Base-by-base conservation (phyloP, 192 early-diverging fungal species). In the Umbelopsis isabellina region DNA sequence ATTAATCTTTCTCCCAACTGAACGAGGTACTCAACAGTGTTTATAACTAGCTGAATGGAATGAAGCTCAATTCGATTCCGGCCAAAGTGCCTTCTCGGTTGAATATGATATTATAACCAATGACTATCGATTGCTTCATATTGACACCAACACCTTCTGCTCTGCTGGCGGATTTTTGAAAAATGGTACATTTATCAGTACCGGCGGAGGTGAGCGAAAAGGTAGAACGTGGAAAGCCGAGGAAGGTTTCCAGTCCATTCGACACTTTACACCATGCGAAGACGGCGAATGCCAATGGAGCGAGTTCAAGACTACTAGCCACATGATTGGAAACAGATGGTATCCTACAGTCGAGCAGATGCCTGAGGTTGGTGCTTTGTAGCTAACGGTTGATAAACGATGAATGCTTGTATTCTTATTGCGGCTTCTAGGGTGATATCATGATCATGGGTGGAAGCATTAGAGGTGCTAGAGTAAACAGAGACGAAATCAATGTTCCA, bases 391-490 rank as follows among this genome's bases (percentile, higher is more conserved):
- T 7, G 21, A 0, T 22, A 25, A 22, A 52, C 8, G 1, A 13
- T 52, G 18, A 3, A 3, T 23, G 13, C 51, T 52, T 13, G 25
- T 25, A 23, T 52, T 12, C 21, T 23, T 23, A 22, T 25, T 20
- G 5, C 1, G 27, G 83, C 48, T 75, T 75, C 13, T 75, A 82
- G 51, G 88, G 88, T 20, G 71, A 81, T 21, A 53, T 86, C 13
- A 79, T 87, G 61, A 80, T 86, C 61, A 55, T 90, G 22, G 86
- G 88, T 49, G 88, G 88, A 22, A 77, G 73, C 46, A 88, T 70
- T 15, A 76, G 72, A 45, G 79, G 78, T 10, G 65, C 80, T 47
- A 79, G 74, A 0, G 75, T 82, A 11, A 88, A 85, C 48, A 74
- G 71, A 49, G 52, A 66, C 3, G 75, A 69, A 1, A 76, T 78